Conservation (phyloP, 2,329 filamentous ascomycete genomes). For the Lasiodiplodia sp. region DNA sequence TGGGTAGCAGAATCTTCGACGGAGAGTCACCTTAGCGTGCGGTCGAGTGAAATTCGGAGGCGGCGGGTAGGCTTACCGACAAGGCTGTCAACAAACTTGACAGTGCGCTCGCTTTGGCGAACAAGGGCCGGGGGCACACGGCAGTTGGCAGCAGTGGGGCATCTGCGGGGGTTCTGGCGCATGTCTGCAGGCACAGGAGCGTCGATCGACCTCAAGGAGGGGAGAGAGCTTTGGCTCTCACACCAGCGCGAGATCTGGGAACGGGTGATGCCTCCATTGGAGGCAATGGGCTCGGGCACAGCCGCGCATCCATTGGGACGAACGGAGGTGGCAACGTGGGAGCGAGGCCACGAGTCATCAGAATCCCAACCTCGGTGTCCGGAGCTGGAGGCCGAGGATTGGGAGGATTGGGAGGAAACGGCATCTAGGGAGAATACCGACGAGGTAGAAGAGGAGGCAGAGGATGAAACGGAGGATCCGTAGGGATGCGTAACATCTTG, state of each 20-base stretch:
- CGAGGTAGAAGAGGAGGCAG: conserved; percentile 76
- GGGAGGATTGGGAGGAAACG: conserved; percentile 63
- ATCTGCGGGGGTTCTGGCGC: conserved; percentile 68
- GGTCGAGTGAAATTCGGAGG: conserved; percentile 30
- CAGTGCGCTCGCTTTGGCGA: conserved; percentile 89
- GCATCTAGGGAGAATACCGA: conserved; percentile 78
- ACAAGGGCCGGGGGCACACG: conserved; percentile 77
- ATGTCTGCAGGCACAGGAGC: conserved; percentile 65
- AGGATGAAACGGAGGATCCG: conserved; percentile 74
- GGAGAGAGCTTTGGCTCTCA: conserved; percentile 39
- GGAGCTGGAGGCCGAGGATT: conserved; percentile 67
- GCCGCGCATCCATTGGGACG: conserved; percentile 38
- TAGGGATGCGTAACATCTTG: conserved; percentile 61
- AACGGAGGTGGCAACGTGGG: conserved; percentile 36
- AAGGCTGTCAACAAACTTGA: conserved; percentile 94
- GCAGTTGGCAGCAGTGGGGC: conserved; percentile 62
- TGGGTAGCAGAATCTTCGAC: conserved; percentile 92
- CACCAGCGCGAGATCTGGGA: conserved; percentile 47
- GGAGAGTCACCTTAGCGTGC: conserved; percentile 35
- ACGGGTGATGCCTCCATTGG: conserved; percentile 35
- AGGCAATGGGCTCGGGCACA: conserved; percentile 39
- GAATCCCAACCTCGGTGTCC: conserved; percentile 59
- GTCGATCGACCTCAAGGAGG: conserved; percentile 44
- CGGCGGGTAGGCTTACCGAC: conserved; percentile 76
- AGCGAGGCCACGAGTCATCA: conserved; percentile 44